Conservation (phyloP, 768 basidiomycete genomes). For the Lactifluus volemus region DNA sequence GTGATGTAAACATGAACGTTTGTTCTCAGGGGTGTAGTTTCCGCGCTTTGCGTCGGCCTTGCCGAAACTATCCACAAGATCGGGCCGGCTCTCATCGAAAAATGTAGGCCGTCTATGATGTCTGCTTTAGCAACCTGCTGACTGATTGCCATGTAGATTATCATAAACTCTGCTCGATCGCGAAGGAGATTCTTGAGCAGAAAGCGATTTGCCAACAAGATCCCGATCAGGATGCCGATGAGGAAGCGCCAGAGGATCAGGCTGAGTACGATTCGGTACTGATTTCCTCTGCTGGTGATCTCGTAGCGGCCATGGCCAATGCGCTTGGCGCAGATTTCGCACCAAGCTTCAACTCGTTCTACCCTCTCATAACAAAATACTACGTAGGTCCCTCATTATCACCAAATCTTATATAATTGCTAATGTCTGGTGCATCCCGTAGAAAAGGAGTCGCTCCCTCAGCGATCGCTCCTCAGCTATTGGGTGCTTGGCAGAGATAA, state of each 20-base stretch:
- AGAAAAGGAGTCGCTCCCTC: slow-evolving; percentile 81
- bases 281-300: slow-evolving; percentile 88
- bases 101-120: slow-evolving; percentile 39
- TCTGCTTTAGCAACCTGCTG: slow-evolving; percentile 7
- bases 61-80: slow-evolving; percentile 89
- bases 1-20: slow-evolving; percentile 6
- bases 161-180: slow-evolving; percentile 71
- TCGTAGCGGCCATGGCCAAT: slow-evolving; percentile 81
- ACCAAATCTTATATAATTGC: neutral
- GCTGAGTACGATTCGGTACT: slow-evolving; percentile 97
- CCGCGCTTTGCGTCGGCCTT: slow-evolving; percentile 78
- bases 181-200: slow-evolving; percentile 81
- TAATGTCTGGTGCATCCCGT: neutral
- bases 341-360: slow-evolving; percentile 76
- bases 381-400: slow-evolving; percentile 51
- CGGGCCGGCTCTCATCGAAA: slow-evolving; percentile 79
- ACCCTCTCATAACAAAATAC: slow-evolving; percentile 84
- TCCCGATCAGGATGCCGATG: slow-evolving; percentile 83
- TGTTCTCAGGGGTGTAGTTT: slow-evolving; percentile 66
- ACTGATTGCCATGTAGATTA: slow-evolving; percentile 38
- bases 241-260: slow-evolving; percentile 79
- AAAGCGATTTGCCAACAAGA: slow-evolving; percentile 96
- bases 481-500: slow-evolving; percentile 92
- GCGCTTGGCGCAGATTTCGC: slow-evolving; percentile 81
- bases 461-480: slow-evolving; percentile 91